Base-by-base conservation (phyloP, 441 rosid genomes). In the Bocquillonia castaneifolia region DNA sequence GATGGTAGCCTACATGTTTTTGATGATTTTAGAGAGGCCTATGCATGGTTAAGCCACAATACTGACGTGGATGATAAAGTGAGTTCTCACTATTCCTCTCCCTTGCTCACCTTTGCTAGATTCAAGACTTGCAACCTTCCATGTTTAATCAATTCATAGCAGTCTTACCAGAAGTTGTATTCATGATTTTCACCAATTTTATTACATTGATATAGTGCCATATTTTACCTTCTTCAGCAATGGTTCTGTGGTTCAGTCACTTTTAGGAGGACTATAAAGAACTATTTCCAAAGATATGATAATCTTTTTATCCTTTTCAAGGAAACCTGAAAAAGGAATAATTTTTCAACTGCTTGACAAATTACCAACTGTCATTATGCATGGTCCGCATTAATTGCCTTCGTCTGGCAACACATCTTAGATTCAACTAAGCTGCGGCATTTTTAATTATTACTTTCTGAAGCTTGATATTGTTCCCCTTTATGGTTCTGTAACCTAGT, bases 11-110 rank as follows among this genome's bases (percentile, higher is more conserved):
- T 90, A 37, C 99, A 90, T 59, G 98, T 95, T 67, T 95, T 95
- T 77, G 99, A 95, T 83, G 99, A 95, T 83, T 95, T 95, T 74
- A 92, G 97, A 79, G 98, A 95, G 87, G 96, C 97, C 53, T 95
- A 92, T 79, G 86, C 90, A 58, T 95, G 99, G 99, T 69, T 95
- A 69, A 54, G 96, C 79, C 99, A 95, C 82, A 95, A 95, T 62
- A 95, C 99, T 15, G 98, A 92, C 52, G 97, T 90, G 63, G 95
- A 95, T 85, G 99, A 95, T 72, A 95, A 95, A 76, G 99, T 92
- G 79, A 82, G 86, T 78, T 63, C 47, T 70, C 51, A 34, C 68
- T 29, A 34, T 53, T 13, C 8, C n/a, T 25, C 42, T 8, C 10
- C 50, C 50, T 39, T 68, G 12, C 10, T 60, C n/a, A n/a, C n/a